Evolutionary conservation across 441 rosid species (phyloP).

Genomic region (Corymbia calophylla): DNA sequence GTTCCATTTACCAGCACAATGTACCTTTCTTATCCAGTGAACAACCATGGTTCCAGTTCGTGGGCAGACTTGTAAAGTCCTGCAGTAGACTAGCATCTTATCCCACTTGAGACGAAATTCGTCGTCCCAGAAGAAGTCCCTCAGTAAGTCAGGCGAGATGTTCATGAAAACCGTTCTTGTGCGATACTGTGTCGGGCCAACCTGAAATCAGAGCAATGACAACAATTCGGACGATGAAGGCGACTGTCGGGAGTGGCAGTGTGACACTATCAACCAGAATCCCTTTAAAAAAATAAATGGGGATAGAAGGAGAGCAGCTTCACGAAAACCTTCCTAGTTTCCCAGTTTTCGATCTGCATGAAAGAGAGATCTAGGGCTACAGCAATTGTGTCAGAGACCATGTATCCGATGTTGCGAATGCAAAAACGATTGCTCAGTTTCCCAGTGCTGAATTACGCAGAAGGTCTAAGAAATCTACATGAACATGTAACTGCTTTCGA

Average conservation of each 20-base stretch:
- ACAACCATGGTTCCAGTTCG: conserved; percentile 5
- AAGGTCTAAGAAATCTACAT: neutral
- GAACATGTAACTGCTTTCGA: neutral
- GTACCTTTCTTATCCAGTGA: conserved; percentile 14
- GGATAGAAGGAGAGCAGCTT: neutral
- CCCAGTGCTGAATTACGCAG: neutral
- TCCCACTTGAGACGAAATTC: conserved; percentile 12
- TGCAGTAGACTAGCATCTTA: conserved; percentile 2
- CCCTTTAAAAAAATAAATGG: neutral
- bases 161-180: conserved; percentile 1
- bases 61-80: conserved; percentile 4
- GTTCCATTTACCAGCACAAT: neutral
- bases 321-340: too few relatives aligned
- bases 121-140: conserved; percentile 15
- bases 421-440: neutral
- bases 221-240: neutral
- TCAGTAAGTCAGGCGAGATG: neutral
- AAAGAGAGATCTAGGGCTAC: neutral
- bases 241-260: neutral
- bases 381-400: neutral
- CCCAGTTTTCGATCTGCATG: neutral
- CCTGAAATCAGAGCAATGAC: neutral
- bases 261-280: neutral
- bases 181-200: conserved; percentile 1
- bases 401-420: neutral